These are phyloP conservation scores for Pseudogymnoascus sp. DNA, from an alignment of 2,329 filamentous ascomycete species.

Conservation along the genomic window DNA sequence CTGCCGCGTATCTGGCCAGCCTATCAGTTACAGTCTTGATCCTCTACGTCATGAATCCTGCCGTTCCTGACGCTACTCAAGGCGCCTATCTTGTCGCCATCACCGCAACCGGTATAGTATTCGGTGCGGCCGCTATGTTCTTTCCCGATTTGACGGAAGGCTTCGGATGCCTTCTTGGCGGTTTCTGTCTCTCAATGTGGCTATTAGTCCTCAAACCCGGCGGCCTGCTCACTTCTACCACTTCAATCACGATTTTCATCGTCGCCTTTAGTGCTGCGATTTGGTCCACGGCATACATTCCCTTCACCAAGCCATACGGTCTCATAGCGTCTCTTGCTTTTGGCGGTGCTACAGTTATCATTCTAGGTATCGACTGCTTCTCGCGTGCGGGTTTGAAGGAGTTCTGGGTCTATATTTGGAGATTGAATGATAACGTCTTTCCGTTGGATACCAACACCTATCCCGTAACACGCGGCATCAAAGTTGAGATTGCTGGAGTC, in stretches of 20 bases:
- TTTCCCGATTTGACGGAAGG: constrained; percentile 76
- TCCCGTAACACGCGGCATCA: constrained; percentile 77
- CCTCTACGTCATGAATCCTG: constrained; percentile 77
- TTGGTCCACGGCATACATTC: constrained; percentile 72
- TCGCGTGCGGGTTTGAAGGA: constrained; percentile 86
- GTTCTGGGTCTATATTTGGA: constrained; percentile 92
- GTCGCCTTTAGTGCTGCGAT: constrained; percentile 58
- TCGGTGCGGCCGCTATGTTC: constrained; percentile 66
- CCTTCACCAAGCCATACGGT: constrained; percentile 68
- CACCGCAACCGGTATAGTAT: constrained; percentile 61
- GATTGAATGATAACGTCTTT: constrained; percentile 70
- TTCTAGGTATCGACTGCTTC: constrained; percentile 86
- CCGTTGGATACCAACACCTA: constrained; percentile 70
- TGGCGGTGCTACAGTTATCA: constrained; percentile 66
- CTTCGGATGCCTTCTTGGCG: constrained; percentile 51
- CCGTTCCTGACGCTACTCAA: constrained; percentile 67
- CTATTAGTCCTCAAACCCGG: constrained; percentile 69
- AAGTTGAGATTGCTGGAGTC: constrained; percentile 72
- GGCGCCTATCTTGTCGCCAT: constrained; percentile 79
- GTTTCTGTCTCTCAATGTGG: constrained; percentile 51
- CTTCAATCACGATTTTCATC: constrained; percentile 68
- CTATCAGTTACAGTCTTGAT: constrained; percentile 75
- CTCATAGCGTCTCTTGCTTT: constrained; percentile 73
- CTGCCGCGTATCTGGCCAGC: constrained; percentile 63
- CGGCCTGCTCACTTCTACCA: constrained; percentile 58